Evolutionary conservation across 768 basidiomycete species (phyloP).

Genomic region (Steccherinum ochraceum): DNA sequence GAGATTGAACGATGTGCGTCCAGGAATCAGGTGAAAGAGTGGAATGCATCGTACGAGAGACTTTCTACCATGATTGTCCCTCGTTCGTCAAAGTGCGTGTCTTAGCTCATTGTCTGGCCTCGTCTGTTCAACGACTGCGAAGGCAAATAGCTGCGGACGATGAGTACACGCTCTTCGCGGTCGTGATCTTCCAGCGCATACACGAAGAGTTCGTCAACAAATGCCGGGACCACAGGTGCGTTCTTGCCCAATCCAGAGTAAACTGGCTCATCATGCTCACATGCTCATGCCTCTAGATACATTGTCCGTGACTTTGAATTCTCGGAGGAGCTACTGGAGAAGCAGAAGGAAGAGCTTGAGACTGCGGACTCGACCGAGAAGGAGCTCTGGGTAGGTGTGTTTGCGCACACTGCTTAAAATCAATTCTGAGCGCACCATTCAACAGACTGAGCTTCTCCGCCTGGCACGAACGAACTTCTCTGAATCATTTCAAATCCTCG

Average conservation of each 20-base stretch:
- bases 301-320: constrained; percentile 91
- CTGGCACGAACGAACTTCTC: constrained; percentile 94
- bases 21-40: constrained; percentile 80
- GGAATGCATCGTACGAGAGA: constrained; percentile 86
- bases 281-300: constrained; percentile 55
- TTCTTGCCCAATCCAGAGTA: constrained; percentile 4
- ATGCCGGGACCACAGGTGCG: constrained; percentile 91
- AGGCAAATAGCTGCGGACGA: constrained; percentile 80
- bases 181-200: constrained; percentile 85
- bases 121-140: too few relatives aligned
- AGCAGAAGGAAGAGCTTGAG: constrained; percentile 76
- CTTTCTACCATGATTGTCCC: constrained; percentile 89
- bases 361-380: constrained; percentile 83
- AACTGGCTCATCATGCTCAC: constrained; percentile 1
- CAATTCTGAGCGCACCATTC: neutral
- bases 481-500: constrained; percentile 89
- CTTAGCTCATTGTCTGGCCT: too few relatives aligned
- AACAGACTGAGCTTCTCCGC: constrained; percentile 84
- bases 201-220: constrained; percentile 92
- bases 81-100: constrained; percentile 73
- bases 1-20: constrained; percentile 10
- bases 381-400: constrained; percentile 82
- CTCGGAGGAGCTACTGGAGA: constrained; percentile 74
- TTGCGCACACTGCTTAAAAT: neutral
- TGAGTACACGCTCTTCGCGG: constrained; percentile 80